These are phyloP conservation scores for Circinella minor DNA, from an alignment of 371 early-diverging fungal genomes.

Conservation along the genomic window DNA sequence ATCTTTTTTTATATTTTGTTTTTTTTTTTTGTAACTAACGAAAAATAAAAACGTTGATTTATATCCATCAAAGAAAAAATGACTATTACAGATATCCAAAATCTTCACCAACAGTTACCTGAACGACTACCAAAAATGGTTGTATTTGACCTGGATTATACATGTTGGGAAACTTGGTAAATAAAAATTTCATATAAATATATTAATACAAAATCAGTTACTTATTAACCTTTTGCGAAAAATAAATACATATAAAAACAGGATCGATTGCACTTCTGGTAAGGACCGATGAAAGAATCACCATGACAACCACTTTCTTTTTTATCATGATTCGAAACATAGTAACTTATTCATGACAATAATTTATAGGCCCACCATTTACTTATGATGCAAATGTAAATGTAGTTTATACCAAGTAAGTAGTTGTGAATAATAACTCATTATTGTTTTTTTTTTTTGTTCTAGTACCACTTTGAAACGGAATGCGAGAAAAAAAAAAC, in stretches of 20 bases:
- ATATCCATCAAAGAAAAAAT: not conserved
- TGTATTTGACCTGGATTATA: slow-evolving; percentile 59
- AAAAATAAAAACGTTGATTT: no score
- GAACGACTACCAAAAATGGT: slow-evolving; percentile 44
- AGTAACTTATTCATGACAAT: no score
- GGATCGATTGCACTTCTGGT: slow-evolving; percentile 49
- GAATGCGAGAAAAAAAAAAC: no score
- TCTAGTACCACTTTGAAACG: not conserved
- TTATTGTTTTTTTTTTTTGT: not conserved
- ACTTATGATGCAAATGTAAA: slow-evolving; percentile 5
- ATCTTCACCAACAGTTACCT: slow-evolving; percentile 10
- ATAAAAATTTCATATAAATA: not conserved
- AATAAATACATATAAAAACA: slow-evolving; percentile 2
- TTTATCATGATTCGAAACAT: no score
- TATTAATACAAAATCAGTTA: no score
- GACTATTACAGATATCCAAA: not conserved
- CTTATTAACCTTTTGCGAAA: no score
- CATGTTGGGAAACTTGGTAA: slow-evolving; percentile 57
- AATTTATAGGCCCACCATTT: slow-evolving; percentile 6
- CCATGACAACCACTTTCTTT: not conserved
- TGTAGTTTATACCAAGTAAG: slow-evolving; percentile 19
- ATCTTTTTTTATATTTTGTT: not conserved
- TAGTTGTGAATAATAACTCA: no score
- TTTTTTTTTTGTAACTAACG: no score
- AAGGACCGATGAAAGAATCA: not conserved